Evolutionary conservation across 306 rosid species (phyloP).

Genomic region (Biancaea sappan): DNA sequence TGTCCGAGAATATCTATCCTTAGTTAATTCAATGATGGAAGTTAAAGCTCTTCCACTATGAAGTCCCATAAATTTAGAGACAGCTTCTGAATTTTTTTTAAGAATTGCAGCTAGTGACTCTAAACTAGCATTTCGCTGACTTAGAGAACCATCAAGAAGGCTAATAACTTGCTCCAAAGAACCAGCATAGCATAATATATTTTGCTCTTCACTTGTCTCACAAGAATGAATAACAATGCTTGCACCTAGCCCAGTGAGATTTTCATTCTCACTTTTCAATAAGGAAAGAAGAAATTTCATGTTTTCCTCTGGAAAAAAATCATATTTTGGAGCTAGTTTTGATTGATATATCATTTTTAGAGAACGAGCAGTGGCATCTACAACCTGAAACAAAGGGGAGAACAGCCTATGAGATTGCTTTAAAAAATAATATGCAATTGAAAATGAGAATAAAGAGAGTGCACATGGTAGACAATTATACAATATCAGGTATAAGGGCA

Average conservation of each 20-base stretch:
- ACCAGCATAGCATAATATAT: slow-evolving; percentile 62
- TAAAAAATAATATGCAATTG: slow-evolving; percentile 15
- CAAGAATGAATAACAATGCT: slow-evolving; percentile 87
- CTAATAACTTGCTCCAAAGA: slow-evolving; percentile 63
- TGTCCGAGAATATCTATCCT: slow-evolving; percentile 76
- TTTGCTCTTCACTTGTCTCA: slow-evolving; percentile 63
- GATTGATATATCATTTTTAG: slow-evolving; percentile 91
- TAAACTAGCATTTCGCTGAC: slow-evolving; percentile 90
- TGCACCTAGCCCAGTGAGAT: slow-evolving; percentile 88
- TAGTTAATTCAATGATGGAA: slow-evolving; percentile 72
- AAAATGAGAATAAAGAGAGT: neutral
- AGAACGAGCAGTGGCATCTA: slow-evolving; percentile 90
- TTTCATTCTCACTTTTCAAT: slow-evolving; percentile 79
- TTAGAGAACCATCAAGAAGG: slow-evolving; percentile 81
- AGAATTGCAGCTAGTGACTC: slow-evolving; percentile 76
- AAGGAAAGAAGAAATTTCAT: slow-evolving; percentile 73
- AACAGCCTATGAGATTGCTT: neutral
- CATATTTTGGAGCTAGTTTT: slow-evolving; percentile 84
- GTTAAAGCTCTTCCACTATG: slow-evolving; percentile 62
- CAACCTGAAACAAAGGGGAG: slow-evolving; percentile 58
- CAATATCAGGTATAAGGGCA: neutral
- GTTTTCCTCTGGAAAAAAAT: slow-evolving; percentile 61
- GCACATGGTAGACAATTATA: neutral
- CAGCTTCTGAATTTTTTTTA: slow-evolving; percentile 64
- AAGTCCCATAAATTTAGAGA: slow-evolving; percentile 66